Evolutionary conservation across 2,329 filamentous ascomycete species (phyloP).

Genomic region (Cadophora sp.): DNA sequence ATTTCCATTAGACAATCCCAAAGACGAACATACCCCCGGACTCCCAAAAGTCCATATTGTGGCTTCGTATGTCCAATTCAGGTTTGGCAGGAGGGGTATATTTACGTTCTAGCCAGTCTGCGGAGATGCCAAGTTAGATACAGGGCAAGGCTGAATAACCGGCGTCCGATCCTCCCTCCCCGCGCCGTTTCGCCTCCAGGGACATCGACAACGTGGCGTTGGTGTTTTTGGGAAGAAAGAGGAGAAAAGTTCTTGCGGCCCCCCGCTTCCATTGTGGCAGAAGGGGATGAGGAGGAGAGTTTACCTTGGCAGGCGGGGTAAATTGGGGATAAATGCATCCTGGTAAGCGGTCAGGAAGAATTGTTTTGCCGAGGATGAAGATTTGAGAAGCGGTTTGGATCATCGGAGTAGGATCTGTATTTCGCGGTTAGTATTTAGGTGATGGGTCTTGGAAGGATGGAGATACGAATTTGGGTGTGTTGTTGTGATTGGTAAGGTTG

Average conservation of each 20-base stretch:
- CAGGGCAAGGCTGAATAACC: slow-evolving; percentile 1
- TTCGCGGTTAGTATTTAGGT: background rate
- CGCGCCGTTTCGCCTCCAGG: background rate
- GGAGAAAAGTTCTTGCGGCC: slow-evolving; percentile 8
- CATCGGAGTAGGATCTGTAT: background rate
- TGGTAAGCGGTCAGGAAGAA: slow-evolving; percentile 8
- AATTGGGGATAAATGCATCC: slow-evolving; percentile 7
- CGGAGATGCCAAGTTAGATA: background rate
- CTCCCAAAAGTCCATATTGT: slow-evolving; percentile 25
- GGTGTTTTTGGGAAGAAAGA: background rate
- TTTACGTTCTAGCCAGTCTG: background rate
- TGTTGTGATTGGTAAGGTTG: background rate
- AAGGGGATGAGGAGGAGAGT: background rate
- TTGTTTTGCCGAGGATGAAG: slow-evolving; percentile 12
- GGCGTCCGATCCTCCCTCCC: slow-evolving; percentile 3
- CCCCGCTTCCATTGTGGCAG: slow-evolving; percentile 9
- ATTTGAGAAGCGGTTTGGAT: background rate
- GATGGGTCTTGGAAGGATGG: background rate
- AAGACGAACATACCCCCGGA: background rate
- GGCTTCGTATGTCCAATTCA: slow-evolving; percentile 31
- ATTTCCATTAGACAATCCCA: background rate
- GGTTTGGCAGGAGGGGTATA: background rate
- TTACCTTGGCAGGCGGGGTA: background rate
- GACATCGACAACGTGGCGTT: slow-evolving; percentile 2
- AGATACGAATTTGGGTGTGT: background rate